Evolutionary conservation across 805 yeast species (phyloP), one percentile per base, ranked within the genome.

Genomic region (Schwanniomyces vanrijiae): DNA sequence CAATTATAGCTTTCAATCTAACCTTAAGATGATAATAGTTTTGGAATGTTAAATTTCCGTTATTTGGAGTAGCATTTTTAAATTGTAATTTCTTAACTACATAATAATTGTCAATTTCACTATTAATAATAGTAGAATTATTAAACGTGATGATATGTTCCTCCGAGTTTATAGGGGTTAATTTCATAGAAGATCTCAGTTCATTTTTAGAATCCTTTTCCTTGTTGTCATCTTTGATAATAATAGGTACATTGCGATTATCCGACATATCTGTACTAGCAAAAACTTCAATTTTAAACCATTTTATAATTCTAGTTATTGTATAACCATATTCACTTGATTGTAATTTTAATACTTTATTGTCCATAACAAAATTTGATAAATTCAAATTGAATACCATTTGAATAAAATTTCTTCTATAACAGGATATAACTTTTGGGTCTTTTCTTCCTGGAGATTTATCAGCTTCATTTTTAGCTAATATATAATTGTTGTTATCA

Each of bases 41-140:
- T 52, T 75, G 80, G 46, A 68, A 68, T 8, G 67, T 60, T 16
- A 67, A 59, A 55, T 77, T 77, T 19, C 79, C 79, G 52, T 76
- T 77, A 52, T 77, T 77, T 9, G 82, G 80, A 2, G 82, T 77
- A 18, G 82, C 80, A 52, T 66, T 77, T 41, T 72, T 71, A 60
- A 78, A 78, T 52, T 77, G 80, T 14, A 76, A 60, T 54, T 72
- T 74, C 44, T 66, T 71, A 18, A 77, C 59, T 10, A 61, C 54
- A 50, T 64, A 70, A 48, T 53, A 69, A 40, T 61, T 58, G 43
- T 67, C 69, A 33, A 59, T 60, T 39, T 56, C 56, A 42, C 55
- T 54, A 6, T 55, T 52, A n/a, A 47, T 46, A 5, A 60, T 49
- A 10, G 45, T 46, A 3, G 60, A 60, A 33, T 64, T 60, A 44